Percentiles rank a stretch among this genome's conserved stretches.
Conservation (phyloP, 1,139 yeast genomes). For the Magnusiomyces clavatus region DNA sequence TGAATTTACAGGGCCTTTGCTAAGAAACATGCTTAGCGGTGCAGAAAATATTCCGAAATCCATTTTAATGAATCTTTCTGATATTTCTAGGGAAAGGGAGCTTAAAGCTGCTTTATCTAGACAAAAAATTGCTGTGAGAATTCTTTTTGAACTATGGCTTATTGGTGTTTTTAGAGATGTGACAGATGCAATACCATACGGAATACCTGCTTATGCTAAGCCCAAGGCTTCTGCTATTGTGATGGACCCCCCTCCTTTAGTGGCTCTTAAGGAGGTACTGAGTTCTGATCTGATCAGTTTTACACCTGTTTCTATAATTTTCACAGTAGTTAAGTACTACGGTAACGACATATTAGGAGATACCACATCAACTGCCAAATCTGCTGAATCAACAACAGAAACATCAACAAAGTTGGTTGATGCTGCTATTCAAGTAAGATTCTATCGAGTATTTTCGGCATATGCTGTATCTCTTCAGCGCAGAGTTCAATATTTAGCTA, state of each 20-base stretch:
- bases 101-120: constrained; percentile 37
- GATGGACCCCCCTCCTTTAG: constrained; percentile 38
- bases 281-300: constrained; percentile 36
- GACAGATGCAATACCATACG: constrained; percentile 24
- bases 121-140: constrained; percentile 45
- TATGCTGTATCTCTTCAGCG: constrained; percentile 44
- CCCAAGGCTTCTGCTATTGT: constrained; percentile 20
- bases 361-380: no score
- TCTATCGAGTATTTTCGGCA: constrained; percentile 36
- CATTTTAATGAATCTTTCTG: constrained; percentile 27
- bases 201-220: constrained; percentile 37
- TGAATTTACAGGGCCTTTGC: constrained; percentile 46
- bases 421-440: constrained; percentile 21
- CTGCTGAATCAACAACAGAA: constrained; percentile 1
- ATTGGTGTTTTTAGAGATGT: constrained; percentile 38
- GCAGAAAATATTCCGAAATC: constrained; percentile 36
- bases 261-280: constrained; percentile 49
- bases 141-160: constrained; percentile 55
- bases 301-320: constrained; percentile 43
- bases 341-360: constrained; percentile 17
- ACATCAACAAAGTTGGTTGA: constrained; percentile 14
- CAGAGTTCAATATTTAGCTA: constrained; percentile 33
- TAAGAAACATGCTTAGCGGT: constrained; percentile 42
- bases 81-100: constrained; percentile 37
- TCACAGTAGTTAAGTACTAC: constrained; percentile 47